These are phyloP conservation scores for Chimonanthus salicifolius DNA, from an alignment of 164 flowering plant genomes.

Conservation along the genomic window DNA sequence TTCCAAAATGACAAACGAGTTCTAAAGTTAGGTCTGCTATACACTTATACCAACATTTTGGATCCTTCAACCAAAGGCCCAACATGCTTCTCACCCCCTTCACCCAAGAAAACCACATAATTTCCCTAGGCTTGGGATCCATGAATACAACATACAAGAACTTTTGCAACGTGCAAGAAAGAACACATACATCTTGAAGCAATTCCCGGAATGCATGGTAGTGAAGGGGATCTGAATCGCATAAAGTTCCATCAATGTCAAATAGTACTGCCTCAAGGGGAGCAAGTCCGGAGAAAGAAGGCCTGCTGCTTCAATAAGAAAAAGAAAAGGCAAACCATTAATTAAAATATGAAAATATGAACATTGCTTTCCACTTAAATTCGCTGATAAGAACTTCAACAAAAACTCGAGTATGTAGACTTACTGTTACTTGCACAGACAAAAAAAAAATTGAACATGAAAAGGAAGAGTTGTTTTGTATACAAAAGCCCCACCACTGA, in stretches of 20 bases:
- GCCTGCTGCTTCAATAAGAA: slow-evolving; percentile 28
- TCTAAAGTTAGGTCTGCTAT: not conserved
- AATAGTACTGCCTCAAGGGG: slow-evolving; percentile 83
- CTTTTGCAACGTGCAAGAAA: not conserved
- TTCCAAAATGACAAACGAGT: not conserved
- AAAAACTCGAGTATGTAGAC: not conserved
- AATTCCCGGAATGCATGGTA: slow-evolving; percentile 56
- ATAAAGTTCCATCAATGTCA: slow-evolving; percentile 93
- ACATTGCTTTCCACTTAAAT: not conserved
- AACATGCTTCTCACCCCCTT: not conserved
- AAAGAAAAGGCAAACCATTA: not conserved
- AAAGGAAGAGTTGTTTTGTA: not conserved
- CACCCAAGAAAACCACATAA: not conserved
- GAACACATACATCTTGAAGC: slow-evolving; percentile 71
- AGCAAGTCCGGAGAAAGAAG: slow-evolving; percentile 49
- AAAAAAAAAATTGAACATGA: not conserved
- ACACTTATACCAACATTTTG: not conserved
- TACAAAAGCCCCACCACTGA: not conserved
- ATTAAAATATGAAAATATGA: not conserved
- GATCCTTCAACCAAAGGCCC: too few species aligned
- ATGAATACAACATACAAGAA: not conserved
- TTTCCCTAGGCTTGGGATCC: not conserved
- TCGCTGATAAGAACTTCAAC: not conserved
- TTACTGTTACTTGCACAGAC: not conserved
- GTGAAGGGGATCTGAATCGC: slow-evolving; percentile 96